Evolutionary conservation across 345 rosid genomes (phyloP), one percentile per base, ranked within the genome.

Genomic region (Murraya koenigii): DNA sequence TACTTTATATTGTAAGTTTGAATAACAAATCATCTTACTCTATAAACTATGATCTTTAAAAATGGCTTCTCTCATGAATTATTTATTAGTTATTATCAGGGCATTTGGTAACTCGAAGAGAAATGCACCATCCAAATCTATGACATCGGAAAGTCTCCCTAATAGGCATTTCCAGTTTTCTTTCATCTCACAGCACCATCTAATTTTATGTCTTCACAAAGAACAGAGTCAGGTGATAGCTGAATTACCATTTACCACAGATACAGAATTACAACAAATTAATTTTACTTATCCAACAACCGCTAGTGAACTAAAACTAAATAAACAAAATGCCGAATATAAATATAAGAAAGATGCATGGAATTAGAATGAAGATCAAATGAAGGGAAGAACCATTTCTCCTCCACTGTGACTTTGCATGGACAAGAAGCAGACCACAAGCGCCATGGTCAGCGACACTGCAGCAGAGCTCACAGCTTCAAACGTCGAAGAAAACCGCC

Each of bases 371-470:
- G 14, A 5, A 44, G 32, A 58, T 58, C 77, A 83, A 75, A 83
- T 25, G 55, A 71, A 78, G 66, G 82, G 77, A 78, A 83, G 65
- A 68, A 83, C 84, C 52, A 75, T 47, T 22, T 78, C 83, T 14
- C 79, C 67, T 26, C 75, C 66, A 9, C 79, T 36, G 60, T 82
- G 86, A 19, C 32, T 73, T 22, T 83, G 88, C 30, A 83, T 8
- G 72, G 88, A 83, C 38, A 86, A 26, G 80, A 84, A 63, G 77
- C 92, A 87, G 39, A 84, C 61, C 55, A 85, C 75, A 47, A 87
- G 71, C 13, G 87, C 75, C 87, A 76, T 85, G 68, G 85, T 75
- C 44, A 83, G 6, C 30, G 80, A 78, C 54, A 69, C 33, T 30
- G 80, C 41, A 2, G 79, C 89, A 0, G 87, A 83, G 74, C 75